Percentiles rank a stretch among this genome's conserved stretches.
Evolutionary conservation across 2,329 filamentous ascomycete genomes (phyloP).

Genomic region (Tolypocladium capitatum): DNA sequence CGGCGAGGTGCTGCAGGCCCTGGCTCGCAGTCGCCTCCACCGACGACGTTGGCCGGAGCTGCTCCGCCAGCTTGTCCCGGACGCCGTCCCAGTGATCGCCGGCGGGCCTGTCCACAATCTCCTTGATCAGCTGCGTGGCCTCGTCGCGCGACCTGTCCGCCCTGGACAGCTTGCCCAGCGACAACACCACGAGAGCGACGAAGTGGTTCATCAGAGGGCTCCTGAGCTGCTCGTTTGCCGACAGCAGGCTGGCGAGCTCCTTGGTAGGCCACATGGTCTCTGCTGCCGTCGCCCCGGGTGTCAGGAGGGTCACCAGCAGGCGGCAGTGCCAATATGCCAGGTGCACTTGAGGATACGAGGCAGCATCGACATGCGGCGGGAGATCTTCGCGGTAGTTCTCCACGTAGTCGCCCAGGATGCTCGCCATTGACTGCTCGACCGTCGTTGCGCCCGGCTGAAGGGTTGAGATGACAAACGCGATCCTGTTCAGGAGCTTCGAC

Average conservation of each 20-base stretch:
- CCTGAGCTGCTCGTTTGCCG: constrained; percentile 37
- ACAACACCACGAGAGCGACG: constrained; percentile 43
- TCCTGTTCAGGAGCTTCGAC: constrained; percentile 38
- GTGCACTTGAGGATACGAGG: constrained; percentile 42
- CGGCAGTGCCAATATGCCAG: constrained; percentile 59
- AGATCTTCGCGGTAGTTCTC: constrained; percentile 55
- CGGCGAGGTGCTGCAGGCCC: constrained; percentile 47
- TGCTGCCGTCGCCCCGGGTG: constrained; percentile 37
- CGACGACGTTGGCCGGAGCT: constrained; percentile 21
- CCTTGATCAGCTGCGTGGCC: constrained; percentile 39
- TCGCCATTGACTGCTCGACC: constrained; percentile 19
- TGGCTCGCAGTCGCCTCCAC: constrained; percentile 32
- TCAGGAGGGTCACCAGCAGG: constrained; percentile 48
- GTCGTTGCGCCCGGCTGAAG: constrained; percentile 21
- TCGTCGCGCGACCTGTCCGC: constrained; percentile 43
- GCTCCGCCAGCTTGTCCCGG: constrained; percentile 26
- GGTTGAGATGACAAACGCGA: constrained; percentile 23
- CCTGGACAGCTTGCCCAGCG: constrained; percentile 46
- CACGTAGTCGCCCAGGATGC: constrained; percentile 22
- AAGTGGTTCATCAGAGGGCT: constrained; percentile 58
- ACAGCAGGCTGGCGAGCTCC: constrained; percentile 45
- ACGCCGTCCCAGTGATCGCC: constrained; percentile 44
- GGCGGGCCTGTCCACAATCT: constrained; percentile 41
- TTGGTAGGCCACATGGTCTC: constrained; percentile 48
- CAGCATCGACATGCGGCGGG: constrained; percentile 40